Base-by-base conservation (phyloP, 352 stramenopile species). In the Pythium sp. region DNA sequence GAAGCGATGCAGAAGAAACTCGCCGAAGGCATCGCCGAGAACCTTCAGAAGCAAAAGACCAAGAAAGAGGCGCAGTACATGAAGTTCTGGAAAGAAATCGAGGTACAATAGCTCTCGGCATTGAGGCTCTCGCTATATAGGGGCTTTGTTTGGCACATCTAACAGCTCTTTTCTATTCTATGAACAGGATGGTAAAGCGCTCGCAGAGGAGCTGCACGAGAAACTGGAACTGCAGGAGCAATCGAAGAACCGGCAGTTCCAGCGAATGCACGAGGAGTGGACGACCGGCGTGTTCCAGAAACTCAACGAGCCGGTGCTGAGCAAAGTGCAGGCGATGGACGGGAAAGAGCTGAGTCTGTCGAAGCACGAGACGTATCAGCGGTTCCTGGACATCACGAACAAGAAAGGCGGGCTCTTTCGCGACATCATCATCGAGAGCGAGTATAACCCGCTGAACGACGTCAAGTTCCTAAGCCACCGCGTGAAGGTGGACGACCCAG, bases 341-440 rank as follows among this genome's bases (percentile, higher is more conserved):
- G 41, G 68, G 5, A 77, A 73, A 18, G 58, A 71, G 20, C 70
- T 89, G 6, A 82, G 75, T 46, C 32, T 64, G 53, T 75, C 80
- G 36, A 88, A 90, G 62, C 76, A 84, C 55, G 75, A 87, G 66
- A 76, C 78, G 34, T 92, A 93, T 61, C 80, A 90, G 67, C 85
- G 83, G 58, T 93, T 92, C 62, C 71, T 93, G 12, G 84, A 92
- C 66, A 89, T 90, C 69, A 90, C 82, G 55, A 91, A 92, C 75
- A 92, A 92, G 71, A 92, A 92, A 62, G 83, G 81, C 8, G 82
- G 82, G 9, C 74, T 93, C 62, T 93, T 91, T 56, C 86, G 86
- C 60, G 86, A 93, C 63, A 93, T 93, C 65, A 93, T 92, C 68
- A 93, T 92, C 58, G 83, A 92, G 62, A 93, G 82, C 73, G 83